These are phyloP conservation scores for Colletotrichum echinochloae DNA, from an alignment of 2,329 filamentous ascomycete species.

Conservation along the genomic window DNA sequence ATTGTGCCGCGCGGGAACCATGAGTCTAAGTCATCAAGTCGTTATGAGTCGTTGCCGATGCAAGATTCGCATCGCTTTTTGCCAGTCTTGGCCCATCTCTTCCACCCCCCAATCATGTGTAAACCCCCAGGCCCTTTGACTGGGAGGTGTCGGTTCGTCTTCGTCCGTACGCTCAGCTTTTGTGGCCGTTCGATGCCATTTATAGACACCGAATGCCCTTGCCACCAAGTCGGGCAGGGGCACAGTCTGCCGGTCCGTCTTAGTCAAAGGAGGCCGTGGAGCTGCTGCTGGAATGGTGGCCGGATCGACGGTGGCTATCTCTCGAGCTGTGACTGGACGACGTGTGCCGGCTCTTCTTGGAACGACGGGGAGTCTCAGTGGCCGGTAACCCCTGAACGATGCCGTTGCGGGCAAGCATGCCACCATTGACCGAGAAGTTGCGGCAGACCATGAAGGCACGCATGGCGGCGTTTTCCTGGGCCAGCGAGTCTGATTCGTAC, in stretches of 20 bases:
- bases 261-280: constrained; percentile 71
- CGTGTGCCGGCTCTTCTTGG: constrained; percentile 63
- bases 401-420: constrained; percentile 81
- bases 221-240: constrained; percentile 34
- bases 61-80: constrained; percentile 44
- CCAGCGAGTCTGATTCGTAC: constrained; percentile 84
- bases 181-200: constrained; percentile 55
- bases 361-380: constrained; percentile 62
- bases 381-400: constrained; percentile 75
- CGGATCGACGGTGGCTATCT: constrained; percentile 62
- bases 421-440: constrained; percentile 96
- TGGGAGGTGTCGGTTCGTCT: not conserved
- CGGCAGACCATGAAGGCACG: constrained; percentile 97
- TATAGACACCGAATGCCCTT: constrained; percentile 42
- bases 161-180: constrained; percentile 46
- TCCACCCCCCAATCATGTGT: not conserved
- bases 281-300: constrained; percentile 72
- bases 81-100: constrained; percentile 3
- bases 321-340: constrained; percentile 54
- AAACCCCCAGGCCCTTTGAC: not conserved
- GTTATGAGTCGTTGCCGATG: constrained; percentile 43
- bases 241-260: constrained; percentile 15
- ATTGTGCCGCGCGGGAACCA: constrained; percentile 41
- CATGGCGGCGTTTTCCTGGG: constrained; percentile 94
- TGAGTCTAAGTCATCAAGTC: constrained; percentile 42